A percentile compares a stretch with the other conserved stretches of the same genome.
Conservation (phyloP, 768 basidiomycete species). For the Kwoniella sp. region DNA sequence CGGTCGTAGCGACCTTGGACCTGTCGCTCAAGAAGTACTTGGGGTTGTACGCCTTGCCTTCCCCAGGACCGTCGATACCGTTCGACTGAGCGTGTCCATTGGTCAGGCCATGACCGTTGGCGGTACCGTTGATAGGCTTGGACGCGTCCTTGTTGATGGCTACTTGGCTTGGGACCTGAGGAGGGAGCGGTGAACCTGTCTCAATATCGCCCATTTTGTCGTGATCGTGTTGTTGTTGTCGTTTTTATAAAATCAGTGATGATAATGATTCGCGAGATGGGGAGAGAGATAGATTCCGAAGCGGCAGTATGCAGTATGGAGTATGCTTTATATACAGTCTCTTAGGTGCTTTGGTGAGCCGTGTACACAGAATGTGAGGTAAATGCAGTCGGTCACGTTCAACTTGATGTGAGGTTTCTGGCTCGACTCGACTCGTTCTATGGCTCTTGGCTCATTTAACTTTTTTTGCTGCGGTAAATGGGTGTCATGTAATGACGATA, state of each 20-base stretch:
- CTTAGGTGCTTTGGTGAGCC: too few species aligned
- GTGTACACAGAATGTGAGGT: too few species aligned
- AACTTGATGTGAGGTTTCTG: too few species aligned
- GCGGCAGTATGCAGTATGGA: too few species aligned
- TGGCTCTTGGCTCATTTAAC: too few species aligned
- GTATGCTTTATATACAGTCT: too few species aligned
- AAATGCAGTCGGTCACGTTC: too few species aligned
- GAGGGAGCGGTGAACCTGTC: conserved; percentile 6
- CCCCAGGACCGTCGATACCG: neutral
- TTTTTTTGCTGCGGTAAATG: too few species aligned
- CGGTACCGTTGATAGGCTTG: conserved; percentile 3
- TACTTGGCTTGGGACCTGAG: conserved; percentile 1
- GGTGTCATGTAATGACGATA: too few species aligned
- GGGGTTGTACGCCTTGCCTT: conserved; percentile 10
- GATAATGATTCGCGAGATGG: neutral
- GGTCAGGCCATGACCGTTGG: neutral
- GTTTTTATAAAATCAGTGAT: neutral
- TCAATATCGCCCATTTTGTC: conserved; percentile 20
- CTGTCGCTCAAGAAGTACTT: conserved; percentile 36
- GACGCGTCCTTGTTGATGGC: conserved; percentile 1
- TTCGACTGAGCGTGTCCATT: neutral
- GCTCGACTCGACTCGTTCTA: too few species aligned
- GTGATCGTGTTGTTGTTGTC: neutral
- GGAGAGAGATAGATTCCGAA: neutral
- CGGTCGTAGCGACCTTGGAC: conserved; percentile 28